Percentiles rank a stretch among this genome's conserved stretches.
phyloP scores from a whole-genome alignment of 306 rosid genomes.

The Echinosophora koreensis region DNA sequence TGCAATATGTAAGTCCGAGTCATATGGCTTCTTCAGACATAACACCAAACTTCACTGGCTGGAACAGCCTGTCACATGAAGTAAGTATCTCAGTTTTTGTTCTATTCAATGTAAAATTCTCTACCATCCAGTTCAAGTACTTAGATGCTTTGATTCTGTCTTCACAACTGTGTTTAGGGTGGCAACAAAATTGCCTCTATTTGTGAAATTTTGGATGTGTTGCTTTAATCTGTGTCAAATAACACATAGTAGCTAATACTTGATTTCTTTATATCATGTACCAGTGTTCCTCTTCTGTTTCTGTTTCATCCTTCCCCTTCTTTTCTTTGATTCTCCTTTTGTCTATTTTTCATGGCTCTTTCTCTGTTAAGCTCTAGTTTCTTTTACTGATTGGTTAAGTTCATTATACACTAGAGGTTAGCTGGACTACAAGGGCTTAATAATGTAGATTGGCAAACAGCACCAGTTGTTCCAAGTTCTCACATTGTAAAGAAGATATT shows the following conservation, averaged over 20 bases:
- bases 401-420: constrained; percentile 50
- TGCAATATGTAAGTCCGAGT: constrained; percentile 49
- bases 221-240: background rate
- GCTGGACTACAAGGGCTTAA: constrained; percentile 57
- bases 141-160: background rate
- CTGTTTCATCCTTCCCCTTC: background rate
- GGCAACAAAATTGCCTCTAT: constrained; percentile 14
- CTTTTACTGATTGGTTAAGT: constrained; percentile 41
- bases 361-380: constrained; percentile 19
- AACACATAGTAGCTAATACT: background rate
- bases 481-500: constrained; percentile 59
- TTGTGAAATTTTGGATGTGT: background rate
- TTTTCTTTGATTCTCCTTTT: constrained; percentile 1
- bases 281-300: background rate
- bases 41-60: constrained; percentile 49
- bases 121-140: constrained; percentile 26
- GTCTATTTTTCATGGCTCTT: background rate
- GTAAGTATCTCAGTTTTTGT: constrained; percentile 43
- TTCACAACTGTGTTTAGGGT: constrained; percentile 12
- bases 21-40: constrained; percentile 54
- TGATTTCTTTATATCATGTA: constrained; percentile 20
- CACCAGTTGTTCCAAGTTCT: constrained; percentile 53
- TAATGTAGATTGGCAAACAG: constrained; percentile 56
- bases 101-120: background rate
- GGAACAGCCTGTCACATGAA: constrained; percentile 63